Evolutionary conservation across 495 filamentous ascomycete genomes (phyloP), one percentile per base, ranked within the genome.

Genomic region (Podospora sp.): DNA sequence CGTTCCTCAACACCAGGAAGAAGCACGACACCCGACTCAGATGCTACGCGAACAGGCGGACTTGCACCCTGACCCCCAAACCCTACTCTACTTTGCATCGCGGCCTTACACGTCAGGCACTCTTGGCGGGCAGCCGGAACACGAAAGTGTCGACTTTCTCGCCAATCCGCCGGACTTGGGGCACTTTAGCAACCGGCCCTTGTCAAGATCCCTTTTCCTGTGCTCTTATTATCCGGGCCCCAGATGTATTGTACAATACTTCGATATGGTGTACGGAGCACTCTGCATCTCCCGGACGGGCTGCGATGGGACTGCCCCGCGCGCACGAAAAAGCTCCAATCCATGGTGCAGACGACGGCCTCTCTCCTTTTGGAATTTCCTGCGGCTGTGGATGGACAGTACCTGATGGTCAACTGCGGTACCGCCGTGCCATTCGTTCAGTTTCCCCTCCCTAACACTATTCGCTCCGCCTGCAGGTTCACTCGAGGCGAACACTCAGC

Each of bases 141-240:
- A 46, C 40, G 11, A 46, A 14, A 14, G 5, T 3, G 8, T 33
- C 8, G 29, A 33, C 29, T 8, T 33, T 33, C 29, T 33, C 29
- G 29, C 8, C 29, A 33, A 33, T 33, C 29, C 29, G 29, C 29
- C 29, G 5, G 40, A 14, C 40, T 18, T 46, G 16, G 40, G 40
- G 40, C 40, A 46, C 40, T 46, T 46, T 46, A 46, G 40, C 40
- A 46, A 46, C 40, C 40, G 40, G 40, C 40, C 40, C 40, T 46
- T 46, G 40, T 46, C 40, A 4, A 46, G 16, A 6, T 12, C 40
- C 40, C 40, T 46, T 46, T 46, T 14, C 14, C 16, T 46, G 11
- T 46, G 40, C 52, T 55, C 52, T 55, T 55, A 55, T 55, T 55
- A 55, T 55, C 52, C 52, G 52, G 52, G 2, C 52, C 52, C 52